phyloP scores from a whole-genome alignment of 2,329 filamentous ascomycete genomes.

The Cladobotryum mycophilum region DNA sequence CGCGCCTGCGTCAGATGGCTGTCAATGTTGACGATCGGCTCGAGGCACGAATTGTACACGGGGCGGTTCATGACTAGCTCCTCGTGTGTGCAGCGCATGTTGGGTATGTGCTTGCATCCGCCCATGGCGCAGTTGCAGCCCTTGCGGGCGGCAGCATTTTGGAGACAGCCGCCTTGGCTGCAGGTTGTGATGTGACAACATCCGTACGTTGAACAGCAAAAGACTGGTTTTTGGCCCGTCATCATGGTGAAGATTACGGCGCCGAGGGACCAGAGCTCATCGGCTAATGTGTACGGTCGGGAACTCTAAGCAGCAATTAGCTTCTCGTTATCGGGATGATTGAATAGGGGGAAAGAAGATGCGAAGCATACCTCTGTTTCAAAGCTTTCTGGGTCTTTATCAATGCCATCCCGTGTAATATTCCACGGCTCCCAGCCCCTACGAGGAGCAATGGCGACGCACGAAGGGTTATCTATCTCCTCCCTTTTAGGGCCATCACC shows the following conservation, averaged over 20 bases:
- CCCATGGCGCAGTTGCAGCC: conserved; percentile 19
- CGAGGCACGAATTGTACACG: conserved; percentile 16
- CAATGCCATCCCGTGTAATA: conserved; percentile 4
- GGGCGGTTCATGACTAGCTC: conserved; percentile 10
- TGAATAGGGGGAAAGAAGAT: neutral
- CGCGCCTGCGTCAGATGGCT: conserved; percentile 18
- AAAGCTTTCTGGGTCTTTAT: conserved; percentile 6
- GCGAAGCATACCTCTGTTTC: neutral
- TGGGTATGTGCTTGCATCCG: conserved; percentile 18
- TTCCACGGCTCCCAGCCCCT: conserved; percentile 14
- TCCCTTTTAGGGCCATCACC: neutral
- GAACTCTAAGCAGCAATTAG: conserved; percentile 21
- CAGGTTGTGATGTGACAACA: conserved; percentile 27
- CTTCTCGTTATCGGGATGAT: neutral
- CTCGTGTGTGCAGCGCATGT: conserved; percentile 10
- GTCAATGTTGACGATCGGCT: conserved; percentile 26
- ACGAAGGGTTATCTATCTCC: neutral
- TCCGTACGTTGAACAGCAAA: conserved; percentile 15
- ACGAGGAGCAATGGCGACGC: conserved; percentile 13
- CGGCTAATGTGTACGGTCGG: conserved; percentile 29
- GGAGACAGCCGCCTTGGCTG: conserved; percentile 20
- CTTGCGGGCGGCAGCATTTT: conserved; percentile 11
- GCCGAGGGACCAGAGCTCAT: conserved; percentile 35
- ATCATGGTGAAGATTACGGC: conserved; percentile 38
- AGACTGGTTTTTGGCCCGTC: conserved; percentile 19